Evolutionary conservation across 257 asterid species (phyloP).

Genomic region (Sherardia arvensis): DNA sequence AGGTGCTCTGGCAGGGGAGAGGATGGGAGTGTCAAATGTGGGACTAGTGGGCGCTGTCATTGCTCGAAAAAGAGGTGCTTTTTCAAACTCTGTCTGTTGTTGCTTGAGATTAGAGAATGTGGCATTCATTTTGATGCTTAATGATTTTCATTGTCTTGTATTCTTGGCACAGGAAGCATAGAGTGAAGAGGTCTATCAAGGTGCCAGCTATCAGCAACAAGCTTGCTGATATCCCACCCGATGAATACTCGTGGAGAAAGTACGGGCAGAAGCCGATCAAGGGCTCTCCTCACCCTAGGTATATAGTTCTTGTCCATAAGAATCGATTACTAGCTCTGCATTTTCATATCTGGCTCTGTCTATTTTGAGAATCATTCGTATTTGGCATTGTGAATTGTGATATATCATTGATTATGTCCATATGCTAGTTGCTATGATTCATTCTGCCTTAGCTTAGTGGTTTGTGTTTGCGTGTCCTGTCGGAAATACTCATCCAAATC

Average conservation of each 20-base stretch:
- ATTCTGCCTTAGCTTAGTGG: neutral
- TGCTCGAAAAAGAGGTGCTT: slow-evolving; percentile 83
- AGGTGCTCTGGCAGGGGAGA: slow-evolving; percentile 74
- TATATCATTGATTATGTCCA: neutral
- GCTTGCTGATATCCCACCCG: slow-evolving; percentile 36
- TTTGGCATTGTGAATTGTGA: neutral
- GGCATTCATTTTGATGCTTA: slow-evolving; percentile 4
- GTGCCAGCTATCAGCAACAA: slow-evolving; percentile 36
- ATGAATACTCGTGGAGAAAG: slow-evolving; percentile 39
- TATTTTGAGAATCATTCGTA: neutral
- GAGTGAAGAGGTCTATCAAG: slow-evolving; percentile 28
- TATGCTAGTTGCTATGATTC: neutral
- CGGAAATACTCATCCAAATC: neutral
- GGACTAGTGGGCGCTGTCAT: slow-evolving; percentile 75
- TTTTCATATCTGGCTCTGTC: too few relatives aligned
- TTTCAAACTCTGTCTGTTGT: neutral
- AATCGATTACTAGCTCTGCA: neutral
- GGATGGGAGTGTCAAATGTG: slow-evolving; percentile 86
- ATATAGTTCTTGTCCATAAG: neutral
- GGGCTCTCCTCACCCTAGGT: slow-evolving; percentile 35
- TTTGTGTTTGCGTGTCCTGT: neutral
- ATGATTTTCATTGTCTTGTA: neutral
- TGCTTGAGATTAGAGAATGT: slow-evolving; percentile 58
- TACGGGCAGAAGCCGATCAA: slow-evolving; percentile 38
- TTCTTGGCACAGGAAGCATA: slow-evolving; percentile 19